These are phyloP conservation scores for Vaccinium vitisidaea DNA, from an alignment of 148 eudicot genomes.

Conservation along the genomic window DNA sequence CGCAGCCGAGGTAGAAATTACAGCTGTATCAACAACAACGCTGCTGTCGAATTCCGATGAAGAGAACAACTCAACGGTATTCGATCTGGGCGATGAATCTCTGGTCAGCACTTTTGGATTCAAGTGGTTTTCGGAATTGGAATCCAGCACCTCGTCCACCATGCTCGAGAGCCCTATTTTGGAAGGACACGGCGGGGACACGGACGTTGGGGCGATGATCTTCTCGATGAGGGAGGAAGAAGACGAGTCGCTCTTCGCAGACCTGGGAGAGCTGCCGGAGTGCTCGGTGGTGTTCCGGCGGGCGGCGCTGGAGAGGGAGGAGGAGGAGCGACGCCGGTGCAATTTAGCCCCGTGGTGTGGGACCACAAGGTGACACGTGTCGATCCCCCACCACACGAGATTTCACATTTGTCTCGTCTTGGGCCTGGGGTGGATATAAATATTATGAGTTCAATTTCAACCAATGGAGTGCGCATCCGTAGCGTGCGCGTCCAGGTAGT, in stretches of 20 bases:
- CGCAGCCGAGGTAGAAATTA: background rate
- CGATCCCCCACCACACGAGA: background rate
- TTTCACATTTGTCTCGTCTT: constrained; percentile 17
- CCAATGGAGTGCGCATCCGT: constrained; percentile 22
- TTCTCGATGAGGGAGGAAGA: constrained; percentile 61
- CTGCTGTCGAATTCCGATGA: constrained; percentile 20
- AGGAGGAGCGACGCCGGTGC: constrained; percentile 30
- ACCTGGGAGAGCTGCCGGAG: constrained; percentile 92
- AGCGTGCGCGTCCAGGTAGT: constrained; percentile 51
- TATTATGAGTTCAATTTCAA: constrained; percentile 1
- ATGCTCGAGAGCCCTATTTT: constrained; percentile 38
- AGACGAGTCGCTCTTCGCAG: constrained; percentile 71
- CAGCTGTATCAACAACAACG: constrained; percentile 5
- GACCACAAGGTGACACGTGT: constrained; percentile 37
- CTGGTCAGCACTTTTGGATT: constrained; percentile 9
- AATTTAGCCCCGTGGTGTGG: constrained; percentile 45
- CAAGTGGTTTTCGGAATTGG: constrained; percentile 47
- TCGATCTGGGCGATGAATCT: constrained; percentile 19
- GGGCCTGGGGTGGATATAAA: constrained; percentile 6
- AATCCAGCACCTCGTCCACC: constrained; percentile 25
- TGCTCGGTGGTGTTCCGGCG: constrained; percentile 70
- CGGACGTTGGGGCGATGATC: constrained; percentile 14
- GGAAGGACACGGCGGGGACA: constrained; percentile 10
- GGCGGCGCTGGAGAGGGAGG: constrained; percentile 23
- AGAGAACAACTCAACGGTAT: constrained; percentile 19